Conservation (phyloP, 2,329 filamentous ascomycete genomes). For the Endothia cerciana region DNA sequence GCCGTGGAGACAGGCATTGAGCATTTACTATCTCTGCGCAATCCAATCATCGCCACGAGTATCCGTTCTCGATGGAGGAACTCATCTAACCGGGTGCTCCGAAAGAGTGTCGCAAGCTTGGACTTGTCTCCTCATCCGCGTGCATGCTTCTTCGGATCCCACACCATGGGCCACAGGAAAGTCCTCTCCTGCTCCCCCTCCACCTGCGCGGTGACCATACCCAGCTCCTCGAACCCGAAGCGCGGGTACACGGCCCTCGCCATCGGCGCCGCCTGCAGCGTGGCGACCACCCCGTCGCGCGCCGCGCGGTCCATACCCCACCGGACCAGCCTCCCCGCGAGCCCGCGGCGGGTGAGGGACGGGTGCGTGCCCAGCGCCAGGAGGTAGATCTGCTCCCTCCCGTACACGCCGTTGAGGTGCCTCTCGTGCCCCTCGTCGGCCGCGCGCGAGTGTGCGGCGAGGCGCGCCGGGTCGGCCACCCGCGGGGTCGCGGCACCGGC, state of each 20-base stretch:
- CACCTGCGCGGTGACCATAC: constrained; percentile 16
- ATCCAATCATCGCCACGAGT: too few species aligned
- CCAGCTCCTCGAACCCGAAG: constrained; percentile 16
- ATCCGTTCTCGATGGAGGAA: too few species aligned
- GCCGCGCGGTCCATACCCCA: constrained; percentile 22
- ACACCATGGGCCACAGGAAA: constrained; percentile 20
- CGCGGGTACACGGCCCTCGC: constrained; percentile 21
- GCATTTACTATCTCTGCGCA: too few species aligned
- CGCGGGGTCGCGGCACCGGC: constrained; percentile 11
- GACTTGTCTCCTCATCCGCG: constrained; percentile 11
- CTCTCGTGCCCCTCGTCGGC: constrained; percentile 1
- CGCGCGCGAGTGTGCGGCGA: constrained; percentile 1
- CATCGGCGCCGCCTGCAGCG: constrained; percentile 14
- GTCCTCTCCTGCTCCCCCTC: constrained; percentile 19
- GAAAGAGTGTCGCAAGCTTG: not conserved
- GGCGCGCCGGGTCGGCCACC: constrained; percentile 6
- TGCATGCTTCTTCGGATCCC: constrained; percentile 8
- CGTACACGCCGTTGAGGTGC: constrained; percentile 10
- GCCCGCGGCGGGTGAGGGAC: constrained; percentile 1
- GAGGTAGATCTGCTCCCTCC: constrained; percentile 13
- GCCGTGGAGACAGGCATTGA: too few species aligned
- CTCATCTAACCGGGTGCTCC: too few species aligned
- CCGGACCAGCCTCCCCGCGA: constrained; percentile 1
- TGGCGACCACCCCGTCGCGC: constrained; percentile 14
- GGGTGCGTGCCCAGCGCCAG: constrained; percentile 17